phyloP scores from a whole-genome alignment of 371 early-diverging fungal genomes.

The Cokeromyces recurvatus region DNA sequence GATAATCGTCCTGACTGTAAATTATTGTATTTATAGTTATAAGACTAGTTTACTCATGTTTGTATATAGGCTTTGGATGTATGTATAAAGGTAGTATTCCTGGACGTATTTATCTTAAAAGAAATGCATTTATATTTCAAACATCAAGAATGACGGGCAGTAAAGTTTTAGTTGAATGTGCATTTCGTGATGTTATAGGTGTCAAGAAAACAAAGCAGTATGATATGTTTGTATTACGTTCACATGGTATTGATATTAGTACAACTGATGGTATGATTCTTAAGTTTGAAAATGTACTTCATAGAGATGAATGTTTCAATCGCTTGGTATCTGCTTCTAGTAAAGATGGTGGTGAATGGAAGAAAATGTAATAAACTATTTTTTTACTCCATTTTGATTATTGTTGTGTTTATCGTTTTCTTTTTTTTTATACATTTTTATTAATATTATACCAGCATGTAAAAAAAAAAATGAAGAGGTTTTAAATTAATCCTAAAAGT shows the following conservation, averaged over 20 bases:
- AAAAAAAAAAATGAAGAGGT: too few relatives aligned
- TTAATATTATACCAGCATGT: too few relatives aligned
- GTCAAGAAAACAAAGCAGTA: constrained; percentile 35
- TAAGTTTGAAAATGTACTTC: constrained; percentile 33
- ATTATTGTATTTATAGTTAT: neutral
- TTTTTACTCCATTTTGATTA: too few relatives aligned
- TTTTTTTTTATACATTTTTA: neutral
- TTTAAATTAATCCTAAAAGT: too few relatives aligned
- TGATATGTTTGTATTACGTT: constrained; percentile 33
- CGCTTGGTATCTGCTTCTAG: constrained; percentile 28
- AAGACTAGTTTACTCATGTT: too few relatives aligned
- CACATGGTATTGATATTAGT: constrained; percentile 29
- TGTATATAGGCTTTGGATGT: constrained; percentile 32
- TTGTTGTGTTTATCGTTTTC: too few relatives aligned
- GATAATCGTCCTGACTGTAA: constrained; percentile 1
- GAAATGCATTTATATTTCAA: constrained; percentile 24
- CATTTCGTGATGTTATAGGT: constrained; percentile 28
- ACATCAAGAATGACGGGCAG: constrained; percentile 36
- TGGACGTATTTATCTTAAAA: constrained; percentile 21
- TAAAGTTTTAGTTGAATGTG: constrained; percentile 28
- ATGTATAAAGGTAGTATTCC: constrained; percentile 31
- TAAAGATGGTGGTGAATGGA: constrained; percentile 19
- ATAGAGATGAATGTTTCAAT: constrained; percentile 42
- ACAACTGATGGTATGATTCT: constrained; percentile 27
- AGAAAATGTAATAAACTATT: constrained; percentile 9